Conservation (phyloP, 2,329 filamentous ascomycete species). For the Plenodomus biglobosus region DNA sequence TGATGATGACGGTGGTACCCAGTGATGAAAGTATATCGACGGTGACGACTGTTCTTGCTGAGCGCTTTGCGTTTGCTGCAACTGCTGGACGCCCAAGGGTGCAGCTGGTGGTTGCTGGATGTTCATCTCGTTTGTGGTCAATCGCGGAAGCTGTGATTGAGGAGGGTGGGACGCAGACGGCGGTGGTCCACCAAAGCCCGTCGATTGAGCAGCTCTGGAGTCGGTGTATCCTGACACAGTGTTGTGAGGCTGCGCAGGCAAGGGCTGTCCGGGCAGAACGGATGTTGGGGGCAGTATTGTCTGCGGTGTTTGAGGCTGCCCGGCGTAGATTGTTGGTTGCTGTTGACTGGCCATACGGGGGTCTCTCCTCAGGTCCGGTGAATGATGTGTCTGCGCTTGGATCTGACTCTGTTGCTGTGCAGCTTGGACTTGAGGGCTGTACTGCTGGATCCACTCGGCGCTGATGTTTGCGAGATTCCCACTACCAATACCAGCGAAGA, state of each 20-base stretch:
- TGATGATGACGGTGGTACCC: conserved; percentile 73
- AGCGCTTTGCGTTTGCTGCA: conserved; percentile 53
- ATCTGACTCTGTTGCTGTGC: conserved; percentile 49
- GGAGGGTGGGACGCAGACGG: conserved; percentile 50
- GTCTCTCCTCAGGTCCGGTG: conserved; percentile 48
- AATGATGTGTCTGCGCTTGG: conserved; percentile 44
- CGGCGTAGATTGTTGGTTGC: conserved; percentile 35
- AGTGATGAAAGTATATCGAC: conserved; percentile 88
- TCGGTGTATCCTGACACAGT: conserved; percentile 35
- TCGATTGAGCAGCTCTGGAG: conserved; percentile 33
- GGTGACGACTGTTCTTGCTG: conserved; percentile 67
- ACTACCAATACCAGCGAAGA: conserved; percentile 56
- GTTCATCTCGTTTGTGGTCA: conserved; percentile 57
- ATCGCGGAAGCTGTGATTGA: conserved; percentile 52
- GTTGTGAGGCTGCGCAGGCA: conserved; percentile 43
- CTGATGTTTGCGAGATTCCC: conserved; percentile 52
- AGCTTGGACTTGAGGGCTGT: conserved; percentile 49
- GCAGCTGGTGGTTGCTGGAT: conserved; percentile 51
- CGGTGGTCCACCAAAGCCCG: conserved; percentile 35
- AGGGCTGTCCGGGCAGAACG: conserved; percentile 43
- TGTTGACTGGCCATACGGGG: conserved; percentile 47
- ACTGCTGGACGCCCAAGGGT: conserved; percentile 45
- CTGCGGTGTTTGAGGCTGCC: conserved; percentile 34
- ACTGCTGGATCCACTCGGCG: conserved; percentile 55
- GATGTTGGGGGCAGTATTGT: conserved; percentile 36